A percentile compares a stretch with the other conserved stretches of the same genome.
These are phyloP conservation scores for Leishmania lainsoni DNA, from an alignment of 208 protist genomes.

Conservation along the genomic window DNA sequence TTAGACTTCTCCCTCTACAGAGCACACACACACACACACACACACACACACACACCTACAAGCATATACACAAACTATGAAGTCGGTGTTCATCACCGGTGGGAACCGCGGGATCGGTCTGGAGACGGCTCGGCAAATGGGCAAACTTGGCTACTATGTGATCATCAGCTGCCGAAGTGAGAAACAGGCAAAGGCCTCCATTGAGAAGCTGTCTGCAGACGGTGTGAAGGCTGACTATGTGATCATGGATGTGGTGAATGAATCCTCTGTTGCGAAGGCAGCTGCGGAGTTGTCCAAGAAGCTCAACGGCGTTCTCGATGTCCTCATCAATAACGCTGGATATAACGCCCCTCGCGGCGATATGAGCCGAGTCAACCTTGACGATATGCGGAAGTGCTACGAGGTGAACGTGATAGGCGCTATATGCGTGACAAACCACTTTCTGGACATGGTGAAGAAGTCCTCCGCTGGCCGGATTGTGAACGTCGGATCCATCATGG, in stretches of 20 bases:
- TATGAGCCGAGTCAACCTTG: conserved; percentile 39
- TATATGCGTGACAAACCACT: conserved; percentile 67
- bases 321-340: conserved; percentile 81
- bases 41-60: neutral
- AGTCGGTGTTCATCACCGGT: conserved; percentile 74
- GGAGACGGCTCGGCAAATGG: conserved; percentile 61
- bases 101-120: conserved; percentile 85
- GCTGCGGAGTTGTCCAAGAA: conserved; percentile 42
- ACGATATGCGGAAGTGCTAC: conserved; percentile 38
- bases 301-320: conserved; percentile 49
- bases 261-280: conserved; percentile 52
- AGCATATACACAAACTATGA: conserved; percentile 6
- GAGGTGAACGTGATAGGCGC: conserved; percentile 70
- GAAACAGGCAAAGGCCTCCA: conserved; percentile 41
- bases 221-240: conserved; percentile 42
- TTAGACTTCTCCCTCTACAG: neutral
- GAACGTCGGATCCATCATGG: conserved; percentile 75
- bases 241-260: conserved; percentile 49
- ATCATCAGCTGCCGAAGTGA: conserved; percentile 65
- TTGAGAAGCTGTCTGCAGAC: conserved; percentile 34
- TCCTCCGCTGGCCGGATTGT: conserved; percentile 71
- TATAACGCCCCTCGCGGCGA: conserved; percentile 3
- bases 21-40: neutral
- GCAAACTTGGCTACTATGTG: conserved; percentile 60
- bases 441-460: conserved; percentile 59